Evolutionary conservation across 228 moss, liverwort and hornwort species (phyloP).

Genomic region (Sphagnum magellanicum): DNA sequence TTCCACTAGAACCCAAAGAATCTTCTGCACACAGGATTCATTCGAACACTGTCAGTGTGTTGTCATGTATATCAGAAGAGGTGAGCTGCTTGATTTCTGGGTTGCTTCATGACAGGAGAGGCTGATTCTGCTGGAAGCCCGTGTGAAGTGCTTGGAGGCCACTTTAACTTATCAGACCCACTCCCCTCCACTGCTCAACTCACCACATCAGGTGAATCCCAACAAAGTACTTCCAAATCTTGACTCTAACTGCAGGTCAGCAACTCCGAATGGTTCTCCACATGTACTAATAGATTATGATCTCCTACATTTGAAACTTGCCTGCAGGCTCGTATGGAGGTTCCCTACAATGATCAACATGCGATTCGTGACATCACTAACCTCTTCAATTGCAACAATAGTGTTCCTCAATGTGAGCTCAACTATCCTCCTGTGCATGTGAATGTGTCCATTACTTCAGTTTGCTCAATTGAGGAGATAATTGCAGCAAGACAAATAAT

Average conservation of each 20-base stretch:
- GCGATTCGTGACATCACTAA: conserved; percentile 57
- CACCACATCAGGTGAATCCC: background rate
- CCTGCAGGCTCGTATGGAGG: background rate
- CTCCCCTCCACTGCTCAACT: background rate
- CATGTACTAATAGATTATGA: background rate
- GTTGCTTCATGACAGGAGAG: conserved; percentile 45
- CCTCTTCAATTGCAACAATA: conserved; percentile 19
- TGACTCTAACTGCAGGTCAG: background rate
- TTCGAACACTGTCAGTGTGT: too few relatives aligned
- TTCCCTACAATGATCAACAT: conserved; percentile 5
- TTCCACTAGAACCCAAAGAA: too few relatives aligned
- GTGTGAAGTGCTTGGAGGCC: conserved; percentile 60
- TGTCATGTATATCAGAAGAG: too few relatives aligned
- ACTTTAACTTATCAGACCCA: conserved; percentile 18
- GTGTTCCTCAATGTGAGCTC: conserved; percentile 54
- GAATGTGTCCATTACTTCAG: background rate
- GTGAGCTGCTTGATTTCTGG: background rate
- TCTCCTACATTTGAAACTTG: background rate
- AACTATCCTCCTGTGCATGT: background rate
- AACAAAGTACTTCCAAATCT: too few relatives aligned
- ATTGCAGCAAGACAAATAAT: background rate
- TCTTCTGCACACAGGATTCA: too few relatives aligned
- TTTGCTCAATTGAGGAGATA: background rate
- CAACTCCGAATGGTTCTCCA: too few relatives aligned
- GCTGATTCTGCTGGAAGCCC: conserved; percentile 50